These are phyloP conservation scores for Pterula multifida DNA, from an alignment of 1,284 basidiomycete species.

Conservation along the genomic window DNA sequence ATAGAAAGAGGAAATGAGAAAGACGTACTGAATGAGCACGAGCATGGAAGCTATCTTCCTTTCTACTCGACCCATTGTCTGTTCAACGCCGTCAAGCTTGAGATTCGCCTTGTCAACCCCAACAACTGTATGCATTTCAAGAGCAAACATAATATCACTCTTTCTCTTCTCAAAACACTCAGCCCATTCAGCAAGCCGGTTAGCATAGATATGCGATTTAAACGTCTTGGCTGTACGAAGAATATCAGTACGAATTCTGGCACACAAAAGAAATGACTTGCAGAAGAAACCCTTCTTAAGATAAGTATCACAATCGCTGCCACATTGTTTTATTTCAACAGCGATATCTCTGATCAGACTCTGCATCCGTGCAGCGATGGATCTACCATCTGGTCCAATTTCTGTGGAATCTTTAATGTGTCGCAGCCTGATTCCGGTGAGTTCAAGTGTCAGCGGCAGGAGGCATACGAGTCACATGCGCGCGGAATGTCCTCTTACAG, in stretches of 20 bases:
- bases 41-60: constrained; percentile 11
- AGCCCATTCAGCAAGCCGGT: constrained; percentile 20
- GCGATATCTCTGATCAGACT: constrained; percentile 19
- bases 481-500: neutral
- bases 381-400: constrained; percentile 16
- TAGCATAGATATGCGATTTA: constrained; percentile 24
- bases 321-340: constrained; percentile 21
- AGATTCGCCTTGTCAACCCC: constrained; percentile 20
- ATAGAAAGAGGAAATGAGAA: neutral
- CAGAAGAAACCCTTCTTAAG: constrained; percentile 23
- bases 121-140: constrained; percentile 21
- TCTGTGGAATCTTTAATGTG: constrained; percentile 16
- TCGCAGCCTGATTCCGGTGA: constrained; percentile 15
- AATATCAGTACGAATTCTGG: neutral
- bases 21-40: neutral
- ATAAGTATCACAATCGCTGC: constrained; percentile 24
- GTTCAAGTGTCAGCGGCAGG: neutral
- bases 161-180: constrained; percentile 21
- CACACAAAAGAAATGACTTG: constrained; percentile 8
- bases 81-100: constrained; percentile 16
- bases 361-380: constrained; percentile 11
- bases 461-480: neutral
- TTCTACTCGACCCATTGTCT: constrained; percentile 14
- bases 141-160: constrained; percentile 18
- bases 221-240: constrained; percentile 21